phyloP scores from a whole-genome alignment of 805 yeast species.

The Candida berthetii region DNA sequence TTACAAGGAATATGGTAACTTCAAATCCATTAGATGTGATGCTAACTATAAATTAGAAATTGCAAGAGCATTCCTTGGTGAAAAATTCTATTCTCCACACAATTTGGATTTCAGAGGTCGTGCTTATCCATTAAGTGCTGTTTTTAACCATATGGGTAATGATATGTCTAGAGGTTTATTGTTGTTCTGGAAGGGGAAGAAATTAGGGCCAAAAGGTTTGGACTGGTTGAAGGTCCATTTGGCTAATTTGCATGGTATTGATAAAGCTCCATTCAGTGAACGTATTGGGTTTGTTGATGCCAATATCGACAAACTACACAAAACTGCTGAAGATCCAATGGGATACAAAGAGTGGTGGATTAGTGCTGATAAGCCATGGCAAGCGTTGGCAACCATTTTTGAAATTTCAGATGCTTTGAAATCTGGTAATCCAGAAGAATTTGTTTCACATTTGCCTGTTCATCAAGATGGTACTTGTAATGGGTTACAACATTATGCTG shows the following conservation, averaged over 20 bases:
- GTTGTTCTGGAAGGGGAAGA: slow-evolving; percentile 72
- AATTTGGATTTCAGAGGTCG: slow-evolving; percentile 80
- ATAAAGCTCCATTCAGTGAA: slow-evolving; percentile 62
- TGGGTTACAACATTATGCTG: slow-evolving; percentile 84
- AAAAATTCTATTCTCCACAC: slow-evolving; percentile 73
- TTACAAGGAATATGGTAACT: slow-evolving; percentile 54
- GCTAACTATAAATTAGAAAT: slow-evolving; percentile 90
- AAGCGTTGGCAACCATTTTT: slow-evolving; percentile 62
- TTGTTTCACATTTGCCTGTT: slow-evolving; percentile 66
- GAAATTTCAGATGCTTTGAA: slow-evolving; percentile 59
- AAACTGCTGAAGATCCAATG: slow-evolving; percentile 60
- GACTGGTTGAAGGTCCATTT: slow-evolving; percentile 73
- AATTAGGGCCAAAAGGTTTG: slow-evolving; percentile 57
- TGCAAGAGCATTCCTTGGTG: slow-evolving; percentile 88
- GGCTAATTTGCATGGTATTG: slow-evolving; percentile 69
- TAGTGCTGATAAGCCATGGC: slow-evolving; percentile 81
- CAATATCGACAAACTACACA: slow-evolving; percentile 45
- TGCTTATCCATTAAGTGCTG: slow-evolving; percentile 77
- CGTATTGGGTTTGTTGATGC: slow-evolving; percentile 55
- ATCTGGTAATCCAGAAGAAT: slow-evolving; percentile 58
- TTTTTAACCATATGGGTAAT: slow-evolving; percentile 75
- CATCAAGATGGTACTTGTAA: slow-evolving; percentile 89
- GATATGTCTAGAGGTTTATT: slow-evolving; percentile 71
- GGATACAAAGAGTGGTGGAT: slow-evolving; percentile 59
- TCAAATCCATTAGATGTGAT: slow-evolving; percentile 89